These are phyloP conservation scores for Sporothrix pallida DNA, from an alignment of 2,329 filamentous ascomycete species.

Conservation along the genomic window DNA sequence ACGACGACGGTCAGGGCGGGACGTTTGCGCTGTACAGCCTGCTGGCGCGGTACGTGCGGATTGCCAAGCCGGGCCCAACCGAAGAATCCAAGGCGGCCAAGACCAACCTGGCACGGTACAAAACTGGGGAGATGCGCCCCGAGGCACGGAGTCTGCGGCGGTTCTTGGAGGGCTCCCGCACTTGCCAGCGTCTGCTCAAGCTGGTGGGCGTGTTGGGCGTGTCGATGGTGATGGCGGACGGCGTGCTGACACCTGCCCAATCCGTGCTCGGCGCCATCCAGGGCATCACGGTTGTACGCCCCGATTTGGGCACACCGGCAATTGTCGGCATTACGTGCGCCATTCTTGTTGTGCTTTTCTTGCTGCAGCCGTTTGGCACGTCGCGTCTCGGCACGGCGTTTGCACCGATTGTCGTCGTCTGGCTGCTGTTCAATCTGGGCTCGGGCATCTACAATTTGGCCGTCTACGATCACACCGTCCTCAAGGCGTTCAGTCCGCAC, in stretches of 20 bases:
- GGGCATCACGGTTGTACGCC: constrained; percentile 63
- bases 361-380: constrained; percentile 69
- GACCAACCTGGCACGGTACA: constrained; percentile 58
- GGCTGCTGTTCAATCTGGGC: constrained; percentile 67
- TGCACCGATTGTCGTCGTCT: constrained; percentile 70
- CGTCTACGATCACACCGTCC: constrained; percentile 58
- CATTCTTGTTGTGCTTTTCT: constrained; percentile 68
- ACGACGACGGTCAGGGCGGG: constrained; percentile 74
- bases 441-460: constrained; percentile 69
- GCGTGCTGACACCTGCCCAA: constrained; percentile 71
- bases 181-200: constrained; percentile 61
- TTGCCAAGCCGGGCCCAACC: constrained; percentile 62
- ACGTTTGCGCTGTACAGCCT: constrained; percentile 68
- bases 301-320: constrained; percentile 59
- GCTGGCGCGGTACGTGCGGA: constrained; percentile 65
- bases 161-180: constrained; percentile 61
- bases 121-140: constrained; percentile 60
- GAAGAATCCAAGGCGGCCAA: constrained; percentile 43
- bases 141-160: constrained; percentile 60
- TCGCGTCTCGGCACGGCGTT: constrained; percentile 64
- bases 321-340: constrained; percentile 69
- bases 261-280: constrained; percentile 73
- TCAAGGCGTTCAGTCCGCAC: constrained; percentile 63
- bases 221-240: constrained; percentile 67
- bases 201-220: constrained; percentile 69